Evolutionary conservation across 768 basidiomycete species (phyloP).

Genomic region (Daedaleopsis nitida): DNA sequence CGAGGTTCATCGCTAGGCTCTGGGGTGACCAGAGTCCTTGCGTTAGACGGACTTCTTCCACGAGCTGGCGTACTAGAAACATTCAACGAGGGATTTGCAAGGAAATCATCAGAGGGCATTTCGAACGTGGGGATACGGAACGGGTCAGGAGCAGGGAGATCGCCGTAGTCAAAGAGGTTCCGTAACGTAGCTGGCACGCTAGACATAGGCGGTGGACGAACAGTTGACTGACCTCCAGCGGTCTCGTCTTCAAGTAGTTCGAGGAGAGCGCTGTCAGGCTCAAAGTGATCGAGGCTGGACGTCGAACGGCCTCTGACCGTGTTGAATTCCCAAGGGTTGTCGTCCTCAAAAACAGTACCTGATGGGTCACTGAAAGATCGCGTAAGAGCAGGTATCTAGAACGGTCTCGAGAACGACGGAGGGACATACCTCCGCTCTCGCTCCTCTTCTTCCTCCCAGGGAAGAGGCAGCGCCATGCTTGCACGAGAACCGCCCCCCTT

Average conservation of each 20-base stretch:
- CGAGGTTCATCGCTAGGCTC: conserved; percentile 44
- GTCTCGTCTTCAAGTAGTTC: conserved; percentile 25
- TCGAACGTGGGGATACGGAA: conserved; percentile 44
- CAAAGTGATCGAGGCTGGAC: conserved; percentile 4
- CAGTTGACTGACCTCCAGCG: conserved; percentile 41
- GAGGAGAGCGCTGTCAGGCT: conserved; percentile 13
- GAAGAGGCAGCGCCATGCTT: conserved; percentile 72
- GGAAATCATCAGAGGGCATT: conserved; percentile 14
- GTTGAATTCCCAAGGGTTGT: conserved; percentile 77
- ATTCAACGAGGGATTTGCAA: conserved; percentile 19
- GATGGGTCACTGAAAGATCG: conserved; percentile 1
- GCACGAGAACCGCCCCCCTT: conserved; percentile 68
- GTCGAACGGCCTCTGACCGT: conserved; percentile 54
- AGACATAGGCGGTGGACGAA: conserved; percentile 50
- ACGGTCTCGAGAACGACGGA: neutral
- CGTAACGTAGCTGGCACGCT: conserved; percentile 78
- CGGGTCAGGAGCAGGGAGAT: conserved; percentile 37
- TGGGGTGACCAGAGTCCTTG: conserved; percentile 31
- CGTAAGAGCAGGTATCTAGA: neutral
- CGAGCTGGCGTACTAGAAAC: conserved; percentile 39
- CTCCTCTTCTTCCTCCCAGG: conserved; percentile 73
- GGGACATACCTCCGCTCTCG: conserved; percentile 25
- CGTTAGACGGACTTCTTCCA: conserved; percentile 30
- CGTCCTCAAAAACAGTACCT: conserved; percentile 18
- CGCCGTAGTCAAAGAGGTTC: conserved; percentile 70